Conservation (phyloP, 2,329 filamentous ascomycete species). For the Penicillium psychrosexuale region DNA sequence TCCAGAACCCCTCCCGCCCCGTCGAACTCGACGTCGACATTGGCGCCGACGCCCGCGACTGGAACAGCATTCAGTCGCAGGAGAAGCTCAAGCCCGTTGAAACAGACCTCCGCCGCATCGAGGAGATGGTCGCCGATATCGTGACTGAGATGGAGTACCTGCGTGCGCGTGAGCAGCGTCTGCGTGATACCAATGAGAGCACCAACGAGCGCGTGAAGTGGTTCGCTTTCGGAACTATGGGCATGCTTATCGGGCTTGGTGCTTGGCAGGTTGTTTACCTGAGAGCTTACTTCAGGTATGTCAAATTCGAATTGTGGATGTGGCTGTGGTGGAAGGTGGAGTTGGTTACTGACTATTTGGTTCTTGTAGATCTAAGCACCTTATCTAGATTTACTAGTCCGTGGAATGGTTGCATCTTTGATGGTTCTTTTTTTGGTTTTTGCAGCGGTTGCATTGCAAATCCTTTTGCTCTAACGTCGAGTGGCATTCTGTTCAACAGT, state of each 20-base stretch:
- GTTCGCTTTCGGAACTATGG: constrained; percentile 94
- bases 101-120: constrained; percentile 86
- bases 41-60: constrained; percentile 95
- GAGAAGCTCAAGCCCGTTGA: constrained; percentile 98
- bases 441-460: constrained; percentile 12
- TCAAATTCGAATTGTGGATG: constrained; percentile 6
- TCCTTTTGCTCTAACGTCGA: constrained; percentile 17
- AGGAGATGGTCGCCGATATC: constrained; percentile 85
- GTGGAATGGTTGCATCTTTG: constrained; percentile 18
- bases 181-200: constrained; percentile 98
- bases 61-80: constrained; percentile 90
- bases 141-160: constrained; percentile 97
- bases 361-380: constrained; percentile 61
- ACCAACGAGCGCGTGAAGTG: constrained; percentile 98
- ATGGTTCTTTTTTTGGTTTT: constrained; percentile 12
- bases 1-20: constrained; percentile 59
- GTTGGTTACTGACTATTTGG: constrained; percentile 2
- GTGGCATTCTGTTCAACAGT: constrained; percentile 25
- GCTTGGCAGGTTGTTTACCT: constrained; percentile 98
- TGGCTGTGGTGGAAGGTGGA: neutral
- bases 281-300: constrained; percentile 87
- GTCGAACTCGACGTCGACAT: constrained; percentile 95
- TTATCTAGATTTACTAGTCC: constrained; percentile 50
- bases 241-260: constrained; percentile 82
- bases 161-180: constrained; percentile 81